Evolutionary conservation across 768 basidiomycete genomes (phyloP).

Genomic region (Trametes gibbosa): DNA sequence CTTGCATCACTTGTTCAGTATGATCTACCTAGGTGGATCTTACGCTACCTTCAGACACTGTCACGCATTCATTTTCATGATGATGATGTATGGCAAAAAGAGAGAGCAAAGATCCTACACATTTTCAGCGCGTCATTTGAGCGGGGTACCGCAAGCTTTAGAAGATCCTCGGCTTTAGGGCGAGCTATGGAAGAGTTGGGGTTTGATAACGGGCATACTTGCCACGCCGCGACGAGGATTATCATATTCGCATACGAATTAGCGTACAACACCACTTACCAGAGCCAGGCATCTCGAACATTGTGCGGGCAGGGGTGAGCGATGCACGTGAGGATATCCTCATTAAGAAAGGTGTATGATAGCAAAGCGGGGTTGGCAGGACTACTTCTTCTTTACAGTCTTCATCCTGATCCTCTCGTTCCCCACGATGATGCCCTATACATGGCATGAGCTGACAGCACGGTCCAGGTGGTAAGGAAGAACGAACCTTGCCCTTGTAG

Average conservation of each 20-base stretch:
- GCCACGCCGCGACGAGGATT: not conserved
- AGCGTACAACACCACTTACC: not conserved
- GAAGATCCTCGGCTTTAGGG: not conserved
- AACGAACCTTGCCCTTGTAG: constrained; percentile 93
- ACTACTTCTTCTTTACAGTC: constrained; percentile 93
- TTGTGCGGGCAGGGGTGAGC: not conserved
- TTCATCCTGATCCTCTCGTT: constrained; percentile 89
- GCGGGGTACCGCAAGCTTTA: not conserved
- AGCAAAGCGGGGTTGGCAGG: not conserved
- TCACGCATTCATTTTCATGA: too few species aligned
- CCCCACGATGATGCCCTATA: constrained; percentile 91
- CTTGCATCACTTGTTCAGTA: too few species aligned
- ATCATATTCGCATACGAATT: not conserved
- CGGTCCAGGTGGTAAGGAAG: not conserved
- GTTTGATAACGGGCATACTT: not conserved
- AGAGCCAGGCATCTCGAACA: too few species aligned
- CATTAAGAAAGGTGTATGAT: constrained; percentile 8
- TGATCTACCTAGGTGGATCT: too few species aligned
- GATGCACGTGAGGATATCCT: not conserved
- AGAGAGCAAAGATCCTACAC: not conserved
- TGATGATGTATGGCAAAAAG: not conserved
- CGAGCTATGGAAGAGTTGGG: not conserved
- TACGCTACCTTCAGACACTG: too few species aligned
- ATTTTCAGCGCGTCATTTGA: not conserved
- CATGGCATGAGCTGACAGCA: constrained; percentile 3